Percentiles rank a stretch among this genome's conserved stretches.
These are phyloP conservation scores for Dictyostelium firmibasis DNA, from an alignment of 78 protist species.

Conservation along the genomic window DNA sequence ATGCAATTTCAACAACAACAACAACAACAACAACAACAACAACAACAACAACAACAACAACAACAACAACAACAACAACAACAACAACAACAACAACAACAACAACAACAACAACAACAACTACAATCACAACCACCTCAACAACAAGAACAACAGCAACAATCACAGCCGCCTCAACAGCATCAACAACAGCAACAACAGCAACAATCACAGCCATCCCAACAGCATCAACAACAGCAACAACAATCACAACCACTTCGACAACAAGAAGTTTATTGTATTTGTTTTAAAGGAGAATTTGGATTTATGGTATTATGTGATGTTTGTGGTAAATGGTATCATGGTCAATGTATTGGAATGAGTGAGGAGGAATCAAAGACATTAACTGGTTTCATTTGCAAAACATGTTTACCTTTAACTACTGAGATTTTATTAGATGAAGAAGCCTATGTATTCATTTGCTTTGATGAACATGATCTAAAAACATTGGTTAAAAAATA, in stretches of 20 bases:
- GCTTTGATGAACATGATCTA: neutral
- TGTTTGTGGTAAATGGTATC: constrained; percentile 68
- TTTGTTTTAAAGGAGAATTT: constrained; percentile 27
- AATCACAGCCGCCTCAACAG: too few species aligned
- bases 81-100: neutral
- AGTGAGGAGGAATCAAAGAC: neutral
- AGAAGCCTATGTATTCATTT: neutral
- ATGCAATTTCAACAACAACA: too few species aligned
- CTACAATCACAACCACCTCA: neutral
- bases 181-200: neutral
- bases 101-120: neutral
- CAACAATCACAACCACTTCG: neutral
- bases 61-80: neutral
- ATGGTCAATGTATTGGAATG: constrained; percentile 67
- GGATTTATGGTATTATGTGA: constrained; percentile 58
- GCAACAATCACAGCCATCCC: neutral
- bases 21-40: too few species aligned
- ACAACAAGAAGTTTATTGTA: constrained; percentile 8
- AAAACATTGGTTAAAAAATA: neutral
- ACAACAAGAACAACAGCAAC: neutral
- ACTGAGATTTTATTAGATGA: neutral
- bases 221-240: neutral
- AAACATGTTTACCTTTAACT: neutral
- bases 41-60: neutral
- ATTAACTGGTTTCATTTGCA: constrained; percentile 9